Evolutionary conservation across 345 rosid species (phyloP).

Genomic region (Eucalyptus erythrocorys): DNA sequence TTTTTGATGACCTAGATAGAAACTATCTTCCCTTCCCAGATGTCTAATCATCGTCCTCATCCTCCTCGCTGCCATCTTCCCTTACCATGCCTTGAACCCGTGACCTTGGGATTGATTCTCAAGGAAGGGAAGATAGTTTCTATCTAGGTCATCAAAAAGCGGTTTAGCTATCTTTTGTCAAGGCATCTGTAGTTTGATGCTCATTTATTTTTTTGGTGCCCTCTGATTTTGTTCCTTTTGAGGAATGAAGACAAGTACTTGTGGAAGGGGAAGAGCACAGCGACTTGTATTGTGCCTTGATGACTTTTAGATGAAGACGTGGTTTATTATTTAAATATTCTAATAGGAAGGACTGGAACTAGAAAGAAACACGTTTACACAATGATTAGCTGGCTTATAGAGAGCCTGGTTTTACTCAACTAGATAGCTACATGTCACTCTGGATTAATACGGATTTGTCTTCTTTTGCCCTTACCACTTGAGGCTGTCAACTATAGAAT

Average conservation of each 20-base stretch:
- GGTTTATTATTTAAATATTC: too few relatives aligned
- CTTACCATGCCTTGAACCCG: too few relatives aligned
- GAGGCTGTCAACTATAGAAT: neutral
- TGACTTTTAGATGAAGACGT: slow-evolving; percentile 23
- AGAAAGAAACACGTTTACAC: neutral
- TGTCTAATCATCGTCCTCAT: slow-evolving; percentile 68
- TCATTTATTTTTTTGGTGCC: slow-evolving; percentile 12
- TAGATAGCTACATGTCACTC: neutral
- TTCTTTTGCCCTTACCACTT: neutral
- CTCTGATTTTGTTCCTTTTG: slow-evolving; percentile 1
- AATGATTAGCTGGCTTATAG: neutral
- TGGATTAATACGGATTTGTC: neutral
- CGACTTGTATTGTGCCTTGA: slow-evolving; percentile 13
- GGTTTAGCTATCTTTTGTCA: slow-evolving; percentile 7
- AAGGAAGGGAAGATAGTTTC: slow-evolving; percentile 6
- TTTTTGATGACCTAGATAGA: slow-evolving; percentile 20
- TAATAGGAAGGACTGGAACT: neutral
- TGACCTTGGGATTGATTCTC: too few relatives aligned
- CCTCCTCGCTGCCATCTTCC: too few relatives aligned
- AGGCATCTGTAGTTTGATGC: slow-evolving; percentile 5
- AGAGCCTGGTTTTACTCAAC: neutral
- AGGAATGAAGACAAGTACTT: slow-evolving; percentile 6
- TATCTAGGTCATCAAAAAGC: slow-evolving; percentile 19
- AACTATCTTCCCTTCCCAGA: slow-evolving; percentile 2
- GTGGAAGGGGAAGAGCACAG: slow-evolving; percentile 28